Conservation (phyloP, 2,329 filamentous ascomycete species). For the Claviceps sp. region DNA sequence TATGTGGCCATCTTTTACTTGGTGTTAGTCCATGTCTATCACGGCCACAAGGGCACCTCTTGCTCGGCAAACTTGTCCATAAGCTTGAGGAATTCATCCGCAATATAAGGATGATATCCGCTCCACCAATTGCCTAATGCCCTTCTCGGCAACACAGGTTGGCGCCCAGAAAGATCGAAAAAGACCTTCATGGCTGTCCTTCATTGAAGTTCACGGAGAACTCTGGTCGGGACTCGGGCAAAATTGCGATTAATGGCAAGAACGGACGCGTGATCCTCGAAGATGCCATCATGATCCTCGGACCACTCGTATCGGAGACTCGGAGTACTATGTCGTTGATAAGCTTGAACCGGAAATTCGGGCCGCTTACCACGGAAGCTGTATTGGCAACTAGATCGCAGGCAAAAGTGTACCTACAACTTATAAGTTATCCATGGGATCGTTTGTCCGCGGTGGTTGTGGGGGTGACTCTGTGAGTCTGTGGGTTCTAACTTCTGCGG, state of each 20-base stretch:
- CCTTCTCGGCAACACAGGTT: conserved; percentile 43
- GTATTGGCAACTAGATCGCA: conserved; percentile 3
- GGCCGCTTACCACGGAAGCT: conserved; percentile 1
- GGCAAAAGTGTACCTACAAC: not conserved
- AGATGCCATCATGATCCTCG: conserved; percentile 38
- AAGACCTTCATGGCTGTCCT: conserved; percentile 29
- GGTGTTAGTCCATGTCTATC: conserved; percentile 55
- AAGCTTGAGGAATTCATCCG: conserved; percentile 40
- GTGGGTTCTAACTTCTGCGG: too few relatives aligned
- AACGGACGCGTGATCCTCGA: conserved; percentile 48
- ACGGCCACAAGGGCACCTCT: conserved; percentile 44
- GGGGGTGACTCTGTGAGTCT: too few relatives aligned
- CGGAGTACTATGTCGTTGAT: conserved; percentile 34
- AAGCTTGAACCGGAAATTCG: conserved; percentile 44
- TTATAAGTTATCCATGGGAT: conserved; percentile 2
- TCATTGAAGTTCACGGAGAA: too few relatives aligned
- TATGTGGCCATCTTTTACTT: conserved; percentile 31
- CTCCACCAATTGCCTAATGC: conserved; percentile 53
- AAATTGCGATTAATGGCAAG: conserved; percentile 41
- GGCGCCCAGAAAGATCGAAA: conserved; percentile 40
- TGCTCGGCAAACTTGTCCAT: conserved; percentile 41
- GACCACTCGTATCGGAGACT: conserved; percentile 47
- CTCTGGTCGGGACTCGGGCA: too few relatives aligned
- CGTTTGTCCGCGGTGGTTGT: too few relatives aligned
- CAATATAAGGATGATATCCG: conserved; percentile 44